Evolutionary conservation across 306 rosid species (phyloP).

Genomic region (Acacia acuminata): DNA sequence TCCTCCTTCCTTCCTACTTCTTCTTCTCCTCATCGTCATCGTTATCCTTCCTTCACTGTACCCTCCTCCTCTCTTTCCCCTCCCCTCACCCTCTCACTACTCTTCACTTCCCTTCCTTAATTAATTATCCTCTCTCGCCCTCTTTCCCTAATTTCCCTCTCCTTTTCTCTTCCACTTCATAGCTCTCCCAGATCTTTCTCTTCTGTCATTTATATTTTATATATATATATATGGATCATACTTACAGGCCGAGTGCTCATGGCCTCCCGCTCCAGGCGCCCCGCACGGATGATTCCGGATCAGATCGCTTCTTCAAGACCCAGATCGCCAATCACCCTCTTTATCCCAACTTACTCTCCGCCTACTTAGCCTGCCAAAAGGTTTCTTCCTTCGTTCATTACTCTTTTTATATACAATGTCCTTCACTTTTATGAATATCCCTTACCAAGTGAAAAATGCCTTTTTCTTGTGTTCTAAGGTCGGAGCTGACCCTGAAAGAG

Average conservation of each 20-base stretch:
- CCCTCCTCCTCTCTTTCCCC: neutral
- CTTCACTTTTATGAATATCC: neutral
- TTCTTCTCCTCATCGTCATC: neutral
- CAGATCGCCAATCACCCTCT: slow-evolving; percentile 83
- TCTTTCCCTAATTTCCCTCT: neutral
- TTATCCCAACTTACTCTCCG: slow-evolving; percentile 66
- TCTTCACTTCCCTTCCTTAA: neutral
- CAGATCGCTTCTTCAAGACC: slow-evolving; percentile 49
- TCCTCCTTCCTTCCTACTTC: neutral
- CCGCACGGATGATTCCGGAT: slow-evolving; percentile 31
- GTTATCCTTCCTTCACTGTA: neutral
- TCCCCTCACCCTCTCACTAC: neutral
- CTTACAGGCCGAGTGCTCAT: neutral
- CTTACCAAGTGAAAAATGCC: neutral
- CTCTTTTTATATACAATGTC: too few species aligned
- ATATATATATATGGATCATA: neutral
- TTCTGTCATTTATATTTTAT: too few species aligned
- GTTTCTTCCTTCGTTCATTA: slow-evolving; percentile 17
- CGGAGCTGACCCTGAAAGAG: slow-evolving; percentile 76
- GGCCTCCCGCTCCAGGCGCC: neutral
- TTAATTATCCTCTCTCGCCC: too few species aligned
- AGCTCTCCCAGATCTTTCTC: too few species aligned
- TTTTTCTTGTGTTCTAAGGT: slow-evolving; percentile 44
- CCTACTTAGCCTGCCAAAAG: slow-evolving; percentile 79
- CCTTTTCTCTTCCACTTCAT: too few species aligned